These are phyloP conservation scores for Neocucurbitaria cava DNA, from an alignment of 2,329 filamentous ascomycete genomes.

Conservation along the genomic window DNA sequence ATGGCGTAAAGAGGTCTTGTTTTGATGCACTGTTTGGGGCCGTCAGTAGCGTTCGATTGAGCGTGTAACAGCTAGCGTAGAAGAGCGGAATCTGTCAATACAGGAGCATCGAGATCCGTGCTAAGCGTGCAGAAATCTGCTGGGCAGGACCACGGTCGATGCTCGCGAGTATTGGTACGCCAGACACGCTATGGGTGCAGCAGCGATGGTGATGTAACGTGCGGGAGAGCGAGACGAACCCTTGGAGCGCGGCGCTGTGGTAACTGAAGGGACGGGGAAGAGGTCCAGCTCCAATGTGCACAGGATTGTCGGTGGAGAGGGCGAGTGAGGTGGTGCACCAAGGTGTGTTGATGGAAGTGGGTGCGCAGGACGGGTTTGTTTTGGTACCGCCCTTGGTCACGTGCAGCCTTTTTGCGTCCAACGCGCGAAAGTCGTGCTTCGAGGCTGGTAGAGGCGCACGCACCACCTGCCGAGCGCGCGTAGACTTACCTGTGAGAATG, in stretches of 20 bases:
- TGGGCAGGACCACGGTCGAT: constrained; percentile 30
- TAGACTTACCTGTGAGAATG: constrained; percentile 32
- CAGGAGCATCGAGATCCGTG: constrained; percentile 27
- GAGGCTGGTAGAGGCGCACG: constrained; percentile 39
- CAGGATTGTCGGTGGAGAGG: constrained; percentile 29
- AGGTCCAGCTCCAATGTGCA: constrained; percentile 43
- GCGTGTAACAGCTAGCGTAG: constrained; percentile 20
- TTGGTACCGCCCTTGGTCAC: constrained; percentile 28
- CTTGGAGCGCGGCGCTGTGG: constrained; percentile 34
- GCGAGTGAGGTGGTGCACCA: constrained; percentile 37
- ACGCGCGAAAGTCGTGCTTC: constrained; percentile 33
- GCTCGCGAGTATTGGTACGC: constrained; percentile 37
- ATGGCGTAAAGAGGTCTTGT: constrained; percentile 41
- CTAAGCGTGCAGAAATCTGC: constrained; percentile 25
- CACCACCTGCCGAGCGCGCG: constrained; percentile 43
- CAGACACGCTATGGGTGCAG: constrained; percentile 41
- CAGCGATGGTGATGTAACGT: constrained; percentile 45
- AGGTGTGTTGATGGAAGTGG: constrained; percentile 45
- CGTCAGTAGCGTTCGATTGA: constrained; percentile 34
- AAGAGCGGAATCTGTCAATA: constrained; percentile 31
- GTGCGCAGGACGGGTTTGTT: constrained; percentile 45
- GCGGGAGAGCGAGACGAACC: constrained; percentile 37
- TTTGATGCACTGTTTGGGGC: constrained; percentile 45
- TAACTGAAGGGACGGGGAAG: constrained; percentile 35
- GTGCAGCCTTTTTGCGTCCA: constrained; percentile 22